Conservation (phyloP, 2,329 filamentous ascomycete species). For the Fusarium abutilonis region DNA sequence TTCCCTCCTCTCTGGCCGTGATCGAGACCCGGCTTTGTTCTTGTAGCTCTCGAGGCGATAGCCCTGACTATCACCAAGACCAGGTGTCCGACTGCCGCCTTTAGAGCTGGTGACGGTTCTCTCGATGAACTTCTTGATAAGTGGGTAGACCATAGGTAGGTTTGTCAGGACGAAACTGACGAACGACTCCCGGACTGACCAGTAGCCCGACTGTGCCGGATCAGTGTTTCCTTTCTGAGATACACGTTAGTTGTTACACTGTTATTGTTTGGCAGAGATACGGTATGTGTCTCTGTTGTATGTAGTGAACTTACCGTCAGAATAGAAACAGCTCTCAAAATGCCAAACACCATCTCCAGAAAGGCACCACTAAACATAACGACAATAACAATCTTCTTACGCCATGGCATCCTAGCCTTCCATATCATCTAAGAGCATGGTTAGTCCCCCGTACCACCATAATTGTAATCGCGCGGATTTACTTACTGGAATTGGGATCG, state of each 20-base stretch:
- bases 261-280: too few species aligned
- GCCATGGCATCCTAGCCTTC: constrained; percentile 12
- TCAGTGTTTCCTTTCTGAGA: constrained; percentile 22
- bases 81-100: constrained; percentile 4
- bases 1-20: constrained; percentile 3
- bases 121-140: constrained; percentile 17
- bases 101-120: constrained; percentile 11
- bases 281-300: background rate
- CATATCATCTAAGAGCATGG: constrained; percentile 3
- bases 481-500: constrained; percentile 9
- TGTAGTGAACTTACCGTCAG: constrained; percentile 2
- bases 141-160: constrained; percentile 22
- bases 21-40: background rate
- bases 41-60: constrained; percentile 13
- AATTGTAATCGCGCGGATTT: too few species aligned
- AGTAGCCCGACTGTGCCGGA: constrained; percentile 21
- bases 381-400: constrained; percentile 14
- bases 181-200: constrained; percentile 24
- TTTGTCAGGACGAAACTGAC: constrained; percentile 25
- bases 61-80: constrained; percentile 10
- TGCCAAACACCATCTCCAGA: constrained; percentile 13
- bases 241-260: too few species aligned
- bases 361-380: constrained; percentile 17
- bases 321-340: constrained; percentile 6
- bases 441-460: background rate